A percentile compares a stretch with the other conserved stretches of the same genome.
Conservation (phyloP, 2,329 filamentous ascomycete species). For the Fusarium sp. region DNA sequence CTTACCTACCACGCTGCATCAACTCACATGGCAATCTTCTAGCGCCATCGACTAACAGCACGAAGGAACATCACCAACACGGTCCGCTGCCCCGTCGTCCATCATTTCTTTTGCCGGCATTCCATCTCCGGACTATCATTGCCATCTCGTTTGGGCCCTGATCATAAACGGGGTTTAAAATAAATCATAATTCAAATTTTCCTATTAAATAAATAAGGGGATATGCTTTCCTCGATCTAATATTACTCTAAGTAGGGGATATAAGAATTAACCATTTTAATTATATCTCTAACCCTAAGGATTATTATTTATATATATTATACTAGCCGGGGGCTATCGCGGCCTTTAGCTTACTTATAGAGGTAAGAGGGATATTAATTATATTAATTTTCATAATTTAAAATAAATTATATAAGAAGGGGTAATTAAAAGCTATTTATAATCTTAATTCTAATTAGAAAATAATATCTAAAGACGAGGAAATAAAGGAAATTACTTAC, state of each 20-base stretch:
- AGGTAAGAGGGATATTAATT: not conserved
- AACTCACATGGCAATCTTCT: slow-evolving; percentile 38
- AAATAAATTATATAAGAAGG: accelerated
- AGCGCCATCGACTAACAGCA: slow-evolving; percentile 25
- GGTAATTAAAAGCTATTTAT: not conserved
- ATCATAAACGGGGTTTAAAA: too few species aligned
- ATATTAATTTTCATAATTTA: not conserved
- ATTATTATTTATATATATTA: not conserved
- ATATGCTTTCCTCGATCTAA: too few species aligned
- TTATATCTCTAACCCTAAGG: too few species aligned
- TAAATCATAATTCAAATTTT: too few species aligned
- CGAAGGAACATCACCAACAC: slow-evolving; percentile 11
- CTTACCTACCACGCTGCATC: slow-evolving; percentile 14
- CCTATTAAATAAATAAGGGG: too few species aligned
- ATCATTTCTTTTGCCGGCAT: slow-evolving; percentile 25
- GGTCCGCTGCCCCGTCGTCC: slow-evolving; percentile 3
- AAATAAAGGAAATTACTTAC: not conserved
- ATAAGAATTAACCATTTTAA: too few species aligned
- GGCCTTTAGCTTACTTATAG: not conserved
- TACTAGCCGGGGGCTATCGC: not conserved
- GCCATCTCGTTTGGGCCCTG: not conserved
- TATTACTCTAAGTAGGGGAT: too few species aligned
- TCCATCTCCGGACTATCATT: slow-evolving; percentile 16
- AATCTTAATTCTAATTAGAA: not conserved
- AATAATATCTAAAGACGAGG: not conserved